Evolutionary conservation across 2,329 filamentous ascomycete genomes (phyloP), one percentile per base, ranked within the genome.

Genomic region (Plenodomus biglobosus): DNA sequence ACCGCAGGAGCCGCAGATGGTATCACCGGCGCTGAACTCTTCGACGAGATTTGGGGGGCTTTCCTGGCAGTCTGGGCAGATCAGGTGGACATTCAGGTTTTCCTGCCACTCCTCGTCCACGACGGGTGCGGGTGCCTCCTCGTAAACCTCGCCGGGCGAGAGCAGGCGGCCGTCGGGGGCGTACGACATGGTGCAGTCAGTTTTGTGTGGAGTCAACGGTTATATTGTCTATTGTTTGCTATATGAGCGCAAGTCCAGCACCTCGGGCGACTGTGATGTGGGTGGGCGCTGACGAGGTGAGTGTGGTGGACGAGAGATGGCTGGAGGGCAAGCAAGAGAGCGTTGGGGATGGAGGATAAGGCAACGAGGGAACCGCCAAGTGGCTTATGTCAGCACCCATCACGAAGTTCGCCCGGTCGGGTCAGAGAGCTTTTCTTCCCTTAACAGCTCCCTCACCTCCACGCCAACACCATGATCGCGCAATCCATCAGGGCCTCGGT

Each of bases 41-140:
- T 97, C 94, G 38, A 94, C 83, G 30, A 99, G 79, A 57, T 96
- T 92, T 4, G 94, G 92, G n/a, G 94, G 94, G 44, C 85, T 81
- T 68, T 96, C 90, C 66, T 87, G 87, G 79, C 94, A 99, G 69
- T 99, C 92, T 15, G 65, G 87, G 72, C 94, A 99, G 56, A 90
- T 86, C 55, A 97, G 75, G 58, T 86, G 85, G 66, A 90, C 87
- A 71, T 90, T 95, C 50, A 97, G 81, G 61, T 97, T 94, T 71
- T 96, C 87, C 65, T 84, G 84, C 80, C 85, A 95, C 55, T 78
- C 70, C 40, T 77, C 55, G 32, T 62, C 57, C 37, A 61, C 56
- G 38, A 68, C 62, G 38, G 59, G 63, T 22, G 68, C 70, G 46
- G 56, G 46, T 62, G 61, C 69, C 42, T 65, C 67, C 42, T 71